Evolutionary conservation across 192 early-diverging fungal genomes (phyloP).

Genomic region (Coemansia sp.): DNA sequence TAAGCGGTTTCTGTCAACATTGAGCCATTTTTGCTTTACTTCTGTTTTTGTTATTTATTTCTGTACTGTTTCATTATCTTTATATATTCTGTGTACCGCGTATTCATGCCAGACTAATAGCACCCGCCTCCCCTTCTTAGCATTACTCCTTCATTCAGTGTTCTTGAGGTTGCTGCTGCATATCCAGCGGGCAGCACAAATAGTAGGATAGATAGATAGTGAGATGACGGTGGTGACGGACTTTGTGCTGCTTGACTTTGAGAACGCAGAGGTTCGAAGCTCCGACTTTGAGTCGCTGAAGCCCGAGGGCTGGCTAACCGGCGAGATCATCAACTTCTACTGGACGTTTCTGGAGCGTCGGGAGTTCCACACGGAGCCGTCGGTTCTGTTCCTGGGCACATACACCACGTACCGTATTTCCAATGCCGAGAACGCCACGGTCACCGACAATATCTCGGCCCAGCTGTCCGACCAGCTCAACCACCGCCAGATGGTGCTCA

Average conservation of each 20-base stretch:
- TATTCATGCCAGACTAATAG: conserved; percentile 8
- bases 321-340: conserved; percentile 58
- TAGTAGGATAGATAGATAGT: too few relatives aligned
- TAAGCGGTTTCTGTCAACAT: too few relatives aligned
- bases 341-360: conserved; percentile 52
- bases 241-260: conserved; percentile 43
- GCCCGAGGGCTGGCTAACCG: conserved; percentile 54
- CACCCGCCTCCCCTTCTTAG: background rate
- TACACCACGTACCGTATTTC: conserved; percentile 56
- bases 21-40: conserved; percentile 6
- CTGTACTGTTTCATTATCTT: background rate
- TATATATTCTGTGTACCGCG: background rate
- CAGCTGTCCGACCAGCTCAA: conserved; percentile 44
- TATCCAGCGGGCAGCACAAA: too few relatives aligned
- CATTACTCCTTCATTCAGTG: too few relatives aligned
- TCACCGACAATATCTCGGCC: conserved; percentile 43
- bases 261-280: conserved; percentile 52
- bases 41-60: conserved; percentile 3
- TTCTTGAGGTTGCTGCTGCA: too few relatives aligned
- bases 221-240: conserved; percentile 24
- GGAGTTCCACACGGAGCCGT: conserved; percentile 40
- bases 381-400: conserved; percentile 48
- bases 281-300: conserved; percentile 52
- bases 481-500: conserved; percentile 40
- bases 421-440: conserved; percentile 43